Base-by-base conservation (phyloP, 148 eudicot genomes). In the Beta vulgaris region DNA sequence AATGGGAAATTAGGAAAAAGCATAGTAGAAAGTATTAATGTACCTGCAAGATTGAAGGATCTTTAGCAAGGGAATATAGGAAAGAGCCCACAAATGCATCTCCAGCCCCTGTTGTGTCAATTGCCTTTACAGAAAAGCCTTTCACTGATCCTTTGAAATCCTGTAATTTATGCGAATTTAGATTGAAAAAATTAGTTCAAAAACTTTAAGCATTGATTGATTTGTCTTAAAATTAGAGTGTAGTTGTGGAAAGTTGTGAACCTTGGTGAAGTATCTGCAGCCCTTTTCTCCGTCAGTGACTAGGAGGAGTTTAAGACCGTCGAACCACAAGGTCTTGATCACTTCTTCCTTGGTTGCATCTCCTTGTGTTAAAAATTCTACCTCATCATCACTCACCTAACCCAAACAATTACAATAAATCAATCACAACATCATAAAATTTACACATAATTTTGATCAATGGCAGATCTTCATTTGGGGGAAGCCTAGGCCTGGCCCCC, bases 81-180 rank as follows among this genome's bases (percentile, higher is more conserved):
- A 87, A 75, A 7, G 86, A 77, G 0, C 92, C 92, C 0, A 89
- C 88, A 68, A 87, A 89, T 19, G 92, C 76, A 79, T 89, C 92
- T 18, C 92, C 92, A 2, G 92, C 92, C 16, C 92, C 92, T 1
- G 92, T 89, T 25, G 92, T 82, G 67, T 88, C 92, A 32, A 88
- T 66, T 18, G 92, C 67, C 12, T 83, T 80, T 7, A 88, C 92
- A 0, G 75, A 0, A 49, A 76, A 85, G 0, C 87, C 90, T 34
- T 64, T 74, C 72, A 87, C 85, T 42, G 72, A 74, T 46, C 90
- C 92, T 53, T 77, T 84, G 51, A 85, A 85, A 32, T 57, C 74
- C 90, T 89, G 80, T 63, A 54, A 51, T 49, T 21, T 37, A 0
- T 21, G 23, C 3, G 1, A 23, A 31, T n/a, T 0, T 14, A 54